Base-by-base conservation (phyloP, 352 stramenopile species). In the Globisporangium spinosum region DNA sequence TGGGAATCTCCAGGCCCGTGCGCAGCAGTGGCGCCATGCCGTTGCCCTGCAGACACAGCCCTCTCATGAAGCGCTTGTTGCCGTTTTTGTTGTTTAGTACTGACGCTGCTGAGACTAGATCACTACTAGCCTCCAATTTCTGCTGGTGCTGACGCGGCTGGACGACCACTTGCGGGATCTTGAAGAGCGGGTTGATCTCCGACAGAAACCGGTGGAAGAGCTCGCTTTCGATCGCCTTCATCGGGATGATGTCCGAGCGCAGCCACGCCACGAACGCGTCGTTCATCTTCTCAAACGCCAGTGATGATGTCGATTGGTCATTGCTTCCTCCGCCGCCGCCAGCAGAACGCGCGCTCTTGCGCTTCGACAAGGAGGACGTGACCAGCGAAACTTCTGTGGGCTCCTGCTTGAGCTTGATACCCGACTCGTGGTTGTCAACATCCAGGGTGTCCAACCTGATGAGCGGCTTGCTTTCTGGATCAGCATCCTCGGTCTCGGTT, bases 41-140 rank as follows among this genome's bases (percentile, higher is more conserved):
- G 56, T 75, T 70, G 62, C 72, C 75, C 70, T 79, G 72, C 45
- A 91, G 69, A 73, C 78, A 89, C 45, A 88, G 63, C 22, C 71
- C 80, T 17, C 60, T 84, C 80, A 90, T 90, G 54, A 76, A 64
- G 23, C 65, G 63, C 53, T 3, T 58, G 43, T 64, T 29, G 10
- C 32, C 53, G 15, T 8, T 23, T 3, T 23, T 25, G 35, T 20
- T 45, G 12, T 20, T 45, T 15, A 20, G 12, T 1, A 20, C 61
- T 65, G 66, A 9, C 3, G 40, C 40, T 49, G 40, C 40, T 49
- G 40, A n/a, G 15, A 20, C 15, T 9, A n/a, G 15, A 9, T 49
- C 15, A n/a, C 40, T n/a, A n/a, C 15, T 38, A 10, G 32, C 6
- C 40, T 1, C 15, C 40, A 55, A 66, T 67, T 67, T 67, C 6